Evolutionary conservation across 306 rosid genomes (phyloP).

Genomic region (Hippophae gyantsensis): DNA sequence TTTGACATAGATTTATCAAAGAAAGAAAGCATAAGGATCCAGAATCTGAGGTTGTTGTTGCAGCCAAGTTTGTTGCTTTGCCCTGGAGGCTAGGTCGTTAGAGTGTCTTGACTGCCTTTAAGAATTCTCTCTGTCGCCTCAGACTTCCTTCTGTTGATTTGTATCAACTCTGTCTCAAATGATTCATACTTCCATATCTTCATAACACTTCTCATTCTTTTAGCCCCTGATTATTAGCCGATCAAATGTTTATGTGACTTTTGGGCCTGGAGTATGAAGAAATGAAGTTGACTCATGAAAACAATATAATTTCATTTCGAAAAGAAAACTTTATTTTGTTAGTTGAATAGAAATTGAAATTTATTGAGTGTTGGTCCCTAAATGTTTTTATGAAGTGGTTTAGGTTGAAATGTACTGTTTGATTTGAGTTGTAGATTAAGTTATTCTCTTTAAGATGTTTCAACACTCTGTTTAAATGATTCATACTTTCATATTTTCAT

Average conservation of each 20-base stretch:
- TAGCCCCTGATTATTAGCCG: conserved; percentile 4
- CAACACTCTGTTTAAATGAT: rapidly evolving
- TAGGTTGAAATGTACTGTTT: too few species aligned
- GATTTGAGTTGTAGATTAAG: too few species aligned
- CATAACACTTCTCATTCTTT: neutral
- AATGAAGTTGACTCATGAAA: conserved; percentile 38
- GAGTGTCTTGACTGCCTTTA: conserved; percentile 68
- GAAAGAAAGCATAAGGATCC: conserved; percentile 67
- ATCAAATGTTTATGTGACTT: conserved; percentile 25
- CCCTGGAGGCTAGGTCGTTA: conserved; percentile 91
- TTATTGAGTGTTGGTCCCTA: too few species aligned
- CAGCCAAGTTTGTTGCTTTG: conserved; percentile 89
- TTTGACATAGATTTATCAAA: conserved; percentile 46
- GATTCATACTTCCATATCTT: neutral
- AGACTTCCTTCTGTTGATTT: conserved; percentile 65
- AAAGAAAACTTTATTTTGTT: too few species aligned
- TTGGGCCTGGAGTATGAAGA: conserved; percentile 95
- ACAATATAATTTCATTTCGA: too few species aligned
- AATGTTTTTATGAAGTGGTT: too few species aligned
- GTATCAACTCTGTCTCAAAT: conserved; percentile 49
- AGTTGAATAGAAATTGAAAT: too few species aligned
- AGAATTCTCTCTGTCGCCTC: conserved; percentile 79
- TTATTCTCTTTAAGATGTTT: too few species aligned
- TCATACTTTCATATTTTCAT: neutral
- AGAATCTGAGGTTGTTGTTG: conserved; percentile 49